These are phyloP conservation scores for Penicillium canariense DNA, from an alignment of 495 filamentous ascomycete genomes.

Conservation along the genomic window DNA sequence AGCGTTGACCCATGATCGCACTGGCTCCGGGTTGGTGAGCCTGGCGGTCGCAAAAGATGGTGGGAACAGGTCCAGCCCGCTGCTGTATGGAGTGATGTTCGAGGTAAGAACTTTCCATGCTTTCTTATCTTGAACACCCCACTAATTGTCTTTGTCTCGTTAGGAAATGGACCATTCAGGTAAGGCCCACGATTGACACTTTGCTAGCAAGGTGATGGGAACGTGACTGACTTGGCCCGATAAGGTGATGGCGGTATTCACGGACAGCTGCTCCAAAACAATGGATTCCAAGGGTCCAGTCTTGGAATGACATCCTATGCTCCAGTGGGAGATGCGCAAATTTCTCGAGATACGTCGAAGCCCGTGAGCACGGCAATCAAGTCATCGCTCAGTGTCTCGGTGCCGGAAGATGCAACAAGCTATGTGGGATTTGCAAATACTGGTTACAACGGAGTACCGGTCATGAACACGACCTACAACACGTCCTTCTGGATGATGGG, in stretches of 20 bases:
- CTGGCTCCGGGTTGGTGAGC: not conserved
- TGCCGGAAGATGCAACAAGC: slow-evolving; percentile 29
- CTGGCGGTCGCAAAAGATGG: slow-evolving; percentile 41
- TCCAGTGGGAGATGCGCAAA: slow-evolving; percentile 47
- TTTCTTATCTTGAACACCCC: not conserved
- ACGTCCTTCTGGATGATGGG: slow-evolving; percentile 59
- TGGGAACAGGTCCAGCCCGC: slow-evolving; percentile 52
- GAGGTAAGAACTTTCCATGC: slow-evolving; percentile 35
- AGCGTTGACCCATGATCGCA: not conserved
- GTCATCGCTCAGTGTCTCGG: slow-evolving; percentile 57
- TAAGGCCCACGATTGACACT: not conserved
- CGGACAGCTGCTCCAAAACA: slow-evolving; percentile 69
- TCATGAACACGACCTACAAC: slow-evolving; percentile 44
- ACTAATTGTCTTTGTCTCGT: not conserved
- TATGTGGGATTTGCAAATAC: slow-evolving; percentile 57
- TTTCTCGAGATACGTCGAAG: slow-evolving; percentile 50
- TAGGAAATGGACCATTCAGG: slow-evolving; percentile 73
- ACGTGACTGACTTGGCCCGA: not conserved
- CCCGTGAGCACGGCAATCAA: slow-evolving; percentile 53
- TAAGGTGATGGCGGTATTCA: slow-evolving; percentile 69
- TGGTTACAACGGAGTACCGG: slow-evolving; percentile 62
- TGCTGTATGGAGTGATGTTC: slow-evolving; percentile 62
- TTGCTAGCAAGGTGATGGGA: not conserved
- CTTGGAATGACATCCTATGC: slow-evolving; percentile 53
- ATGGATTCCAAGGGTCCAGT: slow-evolving; percentile 63